Evolutionary conservation across 2,329 filamentous ascomycete species (phyloP), one percentile per base, ranked within the genome.

Genomic region (Pseudogymnoascus sp.): DNA sequence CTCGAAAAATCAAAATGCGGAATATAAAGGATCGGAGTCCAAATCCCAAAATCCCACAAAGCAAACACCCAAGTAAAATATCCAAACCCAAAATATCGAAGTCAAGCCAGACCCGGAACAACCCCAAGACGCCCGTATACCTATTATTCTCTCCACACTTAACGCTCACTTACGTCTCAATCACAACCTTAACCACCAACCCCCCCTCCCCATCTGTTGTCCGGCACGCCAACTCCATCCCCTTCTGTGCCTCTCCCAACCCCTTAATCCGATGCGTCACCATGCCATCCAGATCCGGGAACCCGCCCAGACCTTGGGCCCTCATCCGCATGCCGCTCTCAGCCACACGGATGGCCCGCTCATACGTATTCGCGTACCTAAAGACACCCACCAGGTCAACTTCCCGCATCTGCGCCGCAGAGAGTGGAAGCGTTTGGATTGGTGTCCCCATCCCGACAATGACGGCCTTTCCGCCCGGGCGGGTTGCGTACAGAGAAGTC

Each of bases 351-450:
- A 97, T 78, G 0, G 86, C 86, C 5, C 86, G 79, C 70, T 87
- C 84, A 76, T 97, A 97, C 19, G 92, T 93, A 63, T 86, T 84
- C 4, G 88, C 88, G 76, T 97, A 97, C 42, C 93, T 85, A 82
- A 97, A 97, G 66, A 88, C 92, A 21, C 93, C 93, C 72, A 88
- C 90, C 53, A 90, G 82, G 11, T 87, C 96, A 61, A 96, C 81
- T 79, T 97, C 93, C 79, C 97, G 97, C 61, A 87, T 82, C 74
- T 92, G 96, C 72, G 96, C 81, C 4, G 90, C 88, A 83, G 93
- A 90, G 74, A 97, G 96, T 61, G 93, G 93, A 79, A 97, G 96
- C 8, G 77, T 89, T 74, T 96, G 92, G 71, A 96, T 90, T 44
- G 86, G 76, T 73, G 88, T 89, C 72, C 93, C 93, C 91, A 97